These are phyloP conservation scores for Aspergillus pseudotamarii DNA, from an alignment of 2,329 filamentous ascomycete genomes.

Conservation along the genomic window DNA sequence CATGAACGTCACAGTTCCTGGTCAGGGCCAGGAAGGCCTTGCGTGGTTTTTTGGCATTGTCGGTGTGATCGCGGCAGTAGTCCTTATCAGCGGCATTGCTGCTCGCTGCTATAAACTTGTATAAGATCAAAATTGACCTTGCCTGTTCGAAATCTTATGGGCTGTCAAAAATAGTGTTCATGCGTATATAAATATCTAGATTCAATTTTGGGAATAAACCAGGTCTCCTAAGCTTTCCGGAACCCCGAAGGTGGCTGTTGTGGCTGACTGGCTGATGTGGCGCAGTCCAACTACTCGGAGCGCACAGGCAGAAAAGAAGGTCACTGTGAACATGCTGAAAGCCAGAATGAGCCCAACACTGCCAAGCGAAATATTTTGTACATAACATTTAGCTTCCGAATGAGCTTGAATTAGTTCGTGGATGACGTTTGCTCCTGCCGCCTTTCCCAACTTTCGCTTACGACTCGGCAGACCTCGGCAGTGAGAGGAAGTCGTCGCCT, in stretches of 20 bases:
- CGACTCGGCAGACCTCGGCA: slow-evolving; percentile 17
- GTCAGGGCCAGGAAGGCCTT: slow-evolving; percentile 36
- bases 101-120: slow-evolving; percentile 48
- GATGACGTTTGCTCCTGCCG: neutral
- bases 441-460: neutral
- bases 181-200: neutral
- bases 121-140: slow-evolving; percentile 22
- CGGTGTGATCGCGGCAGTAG: slow-evolving; percentile 47
- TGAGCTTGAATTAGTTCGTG: neutral
- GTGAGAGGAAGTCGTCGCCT: slow-evolving; percentile 11
- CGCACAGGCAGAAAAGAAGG: neutral
- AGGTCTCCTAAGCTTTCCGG: too few relatives aligned
- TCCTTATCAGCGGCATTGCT: slow-evolving; percentile 40
- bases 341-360: neutral
- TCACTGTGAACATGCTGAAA: neutral
- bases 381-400: neutral
- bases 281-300: neutral
- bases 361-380: neutral
- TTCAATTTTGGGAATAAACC: neutral
- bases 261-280: neutral
- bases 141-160: neutral
- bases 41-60: slow-evolving; percentile 55
- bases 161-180: neutral
- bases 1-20: slow-evolving; percentile 55
- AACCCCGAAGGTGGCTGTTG: neutral